Base-by-base conservation (phyloP, 352 stramenopile species). In the Phytophthora lateralis region DNA sequence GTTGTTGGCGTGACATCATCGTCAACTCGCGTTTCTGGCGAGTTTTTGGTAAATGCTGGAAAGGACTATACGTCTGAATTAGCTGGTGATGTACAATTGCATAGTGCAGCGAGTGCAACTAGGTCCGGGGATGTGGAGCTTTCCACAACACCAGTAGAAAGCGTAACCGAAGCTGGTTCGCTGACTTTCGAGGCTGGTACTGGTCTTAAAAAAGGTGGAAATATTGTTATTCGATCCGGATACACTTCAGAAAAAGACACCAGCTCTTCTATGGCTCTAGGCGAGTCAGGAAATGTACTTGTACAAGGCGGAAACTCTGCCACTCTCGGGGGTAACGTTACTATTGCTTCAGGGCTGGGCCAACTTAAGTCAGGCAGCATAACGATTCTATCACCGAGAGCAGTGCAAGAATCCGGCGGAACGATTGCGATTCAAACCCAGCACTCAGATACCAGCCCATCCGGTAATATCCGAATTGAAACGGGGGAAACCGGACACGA, bases 1-100 rank as follows among this genome's bases (percentile, higher is more conserved):
- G 30, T 47, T 56, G 48, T 76, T 34, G 45, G 47, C 50, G 18
- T 76, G 8, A 64, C 20, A 12, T 68, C 67, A 21, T 39, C 45
- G 14, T 70, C 69, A 11, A 72, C 65, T 48, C 53, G 44, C 11
- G 29, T 78, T 37, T 59, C 41, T 50, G 69, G 69, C 3, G 52
- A 49, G 12, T 49, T 76, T 24, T 56, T 65, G 14, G 53, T 77
- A 24, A 77, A 77, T 55, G 15, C 17, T 49, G 66, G 18, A 54
- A 41, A 34, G 34, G 50, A 64, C 35, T 47, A 18, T 44, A 39
- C 42, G 11, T 26, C 49, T 14, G 27, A 35, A 48, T 24, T 38
- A 55, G 43, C 51, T 50, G 54, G 51, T 54, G 41, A 73, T 61
- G 52, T 77, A 24, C 35, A 63, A 0, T 15, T 77, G 27, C 50